A percentile compares a stretch with the other conserved stretches of the same genome.
These are phyloP conservation scores for Oryza meyeriana DNA, from an alignment of 176 grass and related monocot genomes.

Conservation along the genomic window DNA sequence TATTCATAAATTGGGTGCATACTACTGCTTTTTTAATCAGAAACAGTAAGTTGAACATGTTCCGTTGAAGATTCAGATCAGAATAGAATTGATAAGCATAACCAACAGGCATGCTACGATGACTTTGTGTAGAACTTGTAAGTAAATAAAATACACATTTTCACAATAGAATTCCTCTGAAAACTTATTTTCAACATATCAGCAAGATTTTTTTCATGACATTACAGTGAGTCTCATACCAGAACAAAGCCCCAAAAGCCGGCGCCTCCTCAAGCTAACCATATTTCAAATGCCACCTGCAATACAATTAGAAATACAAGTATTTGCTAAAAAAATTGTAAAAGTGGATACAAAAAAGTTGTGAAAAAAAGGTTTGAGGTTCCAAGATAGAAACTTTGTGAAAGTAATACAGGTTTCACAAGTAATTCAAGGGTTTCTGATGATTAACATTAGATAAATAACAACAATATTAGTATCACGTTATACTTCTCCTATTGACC, in stretches of 20 bases:
- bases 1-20: neutral
- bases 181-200: slow-evolving; percentile 11
- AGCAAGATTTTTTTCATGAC: neutral
- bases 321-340: slow-evolving; percentile 19
- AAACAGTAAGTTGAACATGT: neutral
- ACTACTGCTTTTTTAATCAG: neutral
- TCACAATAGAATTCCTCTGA: neutral
- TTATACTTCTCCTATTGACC: neutral
- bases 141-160: neutral
- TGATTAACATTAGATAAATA: slow-evolving; percentile 8
- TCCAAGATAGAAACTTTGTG: neutral
- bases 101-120: neutral
- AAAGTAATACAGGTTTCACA: neutral
- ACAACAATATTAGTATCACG: neutral
- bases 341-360: neutral
- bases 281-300: slow-evolving; percentile 61
- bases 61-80: neutral
- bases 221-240: slow-evolving; percentile 48
- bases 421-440: slow-evolving; percentile 22
- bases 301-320: slow-evolving; percentile 15
- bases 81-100: neutral
- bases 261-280: slow-evolving; percentile 89
- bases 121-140: neutral
- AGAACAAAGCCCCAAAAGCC: slow-evolving; percentile 59
- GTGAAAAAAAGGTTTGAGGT: slow-evolving; percentile 2